Base-by-base conservation (phyloP, 2,329 filamentous ascomycete genomes). In the Colletotrichum trifolii region DNA sequence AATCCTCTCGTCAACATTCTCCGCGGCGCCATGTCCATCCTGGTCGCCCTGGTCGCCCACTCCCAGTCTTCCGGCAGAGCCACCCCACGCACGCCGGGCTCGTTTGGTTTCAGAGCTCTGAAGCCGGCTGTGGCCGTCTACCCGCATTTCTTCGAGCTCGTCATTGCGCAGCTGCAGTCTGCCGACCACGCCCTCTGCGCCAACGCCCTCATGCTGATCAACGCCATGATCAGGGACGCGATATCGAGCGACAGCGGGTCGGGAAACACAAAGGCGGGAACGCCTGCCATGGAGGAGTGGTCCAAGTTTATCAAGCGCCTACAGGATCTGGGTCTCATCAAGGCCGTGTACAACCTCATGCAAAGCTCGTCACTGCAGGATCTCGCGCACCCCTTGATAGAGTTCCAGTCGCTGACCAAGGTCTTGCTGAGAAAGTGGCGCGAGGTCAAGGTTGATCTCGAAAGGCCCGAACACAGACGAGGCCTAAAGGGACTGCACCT, bases 1-100 rank as follows among this genome's bases (percentile, higher is more conserved):
- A 96, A 98, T 76, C 96, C 95, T 33, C 86, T 99, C 67, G 96
- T 99, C 78, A 99, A 99, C 76, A 97, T 98, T 74, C 88, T 99
- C 66, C 89, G 96, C 69, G 96, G 96, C 72, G 95, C 95, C 73
- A 97, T 99, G 92, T 95, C 94, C 50, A 96, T 99, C 67, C 86
- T 99, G 60, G 95, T 97, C 50, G 93, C 94, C 11, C 90, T 98
- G 62, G 95, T 99, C 56, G 91, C 93, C 68, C 91, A 96, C 77
- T 93, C 94, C 35, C 89, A 93, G 74, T 87, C 85, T 10, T 79
- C 82, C 46, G 73, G 78, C 10, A 73, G 77, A 52, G 79, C 71
- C 34, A 71, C 68, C 57, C 69, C 76, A 17, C 75, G 75, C 48
- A 73, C 79, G 1, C 85, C 89, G 3, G 88, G 88, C 17, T 85